Evolutionary conservation across 805 yeast species (phyloP).

Genomic region (Lipomyces sp.): DNA sequence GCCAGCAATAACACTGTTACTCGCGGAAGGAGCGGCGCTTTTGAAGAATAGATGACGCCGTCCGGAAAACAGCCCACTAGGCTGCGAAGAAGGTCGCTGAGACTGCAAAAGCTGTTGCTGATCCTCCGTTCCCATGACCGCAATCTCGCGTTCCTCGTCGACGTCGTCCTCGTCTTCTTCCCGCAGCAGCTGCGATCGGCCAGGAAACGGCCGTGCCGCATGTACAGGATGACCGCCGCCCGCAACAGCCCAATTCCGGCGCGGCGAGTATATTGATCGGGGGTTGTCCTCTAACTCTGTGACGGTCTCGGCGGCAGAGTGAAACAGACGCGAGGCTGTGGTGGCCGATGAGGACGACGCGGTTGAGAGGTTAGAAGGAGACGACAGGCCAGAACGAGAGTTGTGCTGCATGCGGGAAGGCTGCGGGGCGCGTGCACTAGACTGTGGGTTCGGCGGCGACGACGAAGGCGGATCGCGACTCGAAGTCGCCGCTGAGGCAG

Average conservation of each 20-base stretch:
- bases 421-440: neutral
- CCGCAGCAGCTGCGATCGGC: constrained; percentile 3
- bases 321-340: constrained; percentile 19
- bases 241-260: constrained; percentile 13
- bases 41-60: constrained; percentile 8
- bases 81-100: constrained; percentile 4
- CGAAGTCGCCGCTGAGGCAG: neutral
- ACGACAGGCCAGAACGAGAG: neutral
- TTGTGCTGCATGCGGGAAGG: neutral
- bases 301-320: constrained; percentile 19
- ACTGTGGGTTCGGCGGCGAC: neutral
- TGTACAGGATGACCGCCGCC: neutral
- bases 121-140: constrained; percentile 5
- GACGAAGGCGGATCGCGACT: neutral
- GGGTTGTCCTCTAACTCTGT: constrained; percentile 18
- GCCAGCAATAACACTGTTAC: constrained; percentile 8
- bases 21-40: neutral
- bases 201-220: neutral
- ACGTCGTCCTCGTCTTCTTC: constrained; percentile 19
- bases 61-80: constrained; percentile 12
- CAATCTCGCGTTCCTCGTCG: constrained; percentile 19
- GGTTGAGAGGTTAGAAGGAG: too few relatives aligned
- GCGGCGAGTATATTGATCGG: constrained; percentile 17
- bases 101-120: constrained; percentile 3
- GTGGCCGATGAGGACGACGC: constrained; percentile 2